A percentile compares a stretch with the other conserved stretches of the same genome.
phyloP scores from a whole-genome alignment of 495 filamentous ascomycete genomes.

The Bacidia gigantensis region DNA sequence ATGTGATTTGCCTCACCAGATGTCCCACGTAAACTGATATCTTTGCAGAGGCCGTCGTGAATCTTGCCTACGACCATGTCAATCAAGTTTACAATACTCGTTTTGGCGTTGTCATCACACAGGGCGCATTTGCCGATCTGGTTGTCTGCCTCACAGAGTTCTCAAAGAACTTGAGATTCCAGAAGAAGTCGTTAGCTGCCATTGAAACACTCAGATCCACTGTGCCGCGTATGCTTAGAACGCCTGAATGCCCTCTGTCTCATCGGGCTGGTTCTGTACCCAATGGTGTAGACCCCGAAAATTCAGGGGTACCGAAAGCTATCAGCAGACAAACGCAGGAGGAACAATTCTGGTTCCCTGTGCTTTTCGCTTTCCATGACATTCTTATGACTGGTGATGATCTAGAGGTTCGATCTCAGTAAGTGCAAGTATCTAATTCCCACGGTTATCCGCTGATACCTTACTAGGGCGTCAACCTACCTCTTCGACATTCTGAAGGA shows the following conservation, averaged over 20 bases:
- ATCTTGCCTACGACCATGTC: constrained; percentile 90
- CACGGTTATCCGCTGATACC: background rate
- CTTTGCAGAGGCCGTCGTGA: constrained; percentile 71
- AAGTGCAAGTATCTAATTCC: constrained; percentile 7
- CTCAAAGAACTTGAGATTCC: constrained; percentile 93
- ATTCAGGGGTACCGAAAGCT: constrained; percentile 33
- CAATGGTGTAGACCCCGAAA: constrained; percentile 29
- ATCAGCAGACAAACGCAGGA: constrained; percentile 56
- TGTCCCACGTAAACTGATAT: constrained; percentile 17
- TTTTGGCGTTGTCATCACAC: constrained; percentile 89
- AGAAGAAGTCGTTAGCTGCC: constrained; percentile 92
- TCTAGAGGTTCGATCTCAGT: constrained; percentile 79
- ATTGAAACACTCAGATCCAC: constrained; percentile 90
- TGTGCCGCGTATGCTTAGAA: constrained; percentile 84
- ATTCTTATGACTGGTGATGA: constrained; percentile 98
- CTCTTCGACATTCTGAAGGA: constrained; percentile 85
- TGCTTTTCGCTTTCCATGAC: constrained; percentile 96
- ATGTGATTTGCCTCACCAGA: background rate
- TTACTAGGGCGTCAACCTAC: constrained; percentile 68
- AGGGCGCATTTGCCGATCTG: constrained; percentile 92
- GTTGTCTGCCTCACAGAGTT: constrained; percentile 96
- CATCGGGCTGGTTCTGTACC: constrained; percentile 30
- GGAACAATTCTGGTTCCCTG: constrained; percentile 96
- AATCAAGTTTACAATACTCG: constrained; percentile 96
- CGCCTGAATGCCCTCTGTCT: constrained; percentile 87